These are phyloP conservation scores for Paramecium sonneborni DNA, from an alignment of 73 alveolate species.

Conservation along the genomic window DNA sequence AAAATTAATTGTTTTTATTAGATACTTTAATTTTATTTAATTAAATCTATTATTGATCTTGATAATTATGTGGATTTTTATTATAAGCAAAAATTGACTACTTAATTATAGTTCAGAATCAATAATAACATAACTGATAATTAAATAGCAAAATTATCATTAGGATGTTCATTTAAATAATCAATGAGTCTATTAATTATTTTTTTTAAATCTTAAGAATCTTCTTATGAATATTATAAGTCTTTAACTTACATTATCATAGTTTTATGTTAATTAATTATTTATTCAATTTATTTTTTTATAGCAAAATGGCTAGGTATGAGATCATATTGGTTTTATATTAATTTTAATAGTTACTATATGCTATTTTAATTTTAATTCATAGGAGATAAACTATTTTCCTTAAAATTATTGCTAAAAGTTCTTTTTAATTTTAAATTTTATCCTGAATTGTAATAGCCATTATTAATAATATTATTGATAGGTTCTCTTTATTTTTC, in stretches of 20 bases:
- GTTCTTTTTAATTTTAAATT: background rate
- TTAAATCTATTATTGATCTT: background rate
- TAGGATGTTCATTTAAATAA: background rate
- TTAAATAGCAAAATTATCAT: background rate
- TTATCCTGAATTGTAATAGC: background rate
- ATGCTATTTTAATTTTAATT: background rate
- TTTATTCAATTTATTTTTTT: background rate
- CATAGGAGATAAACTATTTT: background rate
- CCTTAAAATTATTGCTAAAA: background rate
- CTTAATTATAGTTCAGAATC: background rate
- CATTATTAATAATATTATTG: background rate
- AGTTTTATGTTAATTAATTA: background rate
- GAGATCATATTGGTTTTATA: background rate
- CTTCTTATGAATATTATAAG: background rate
- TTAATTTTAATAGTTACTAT: background rate
- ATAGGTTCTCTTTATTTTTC: background rate
- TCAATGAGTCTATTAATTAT: background rate
- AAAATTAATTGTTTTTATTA: background rate
- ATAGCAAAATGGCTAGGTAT: background rate
- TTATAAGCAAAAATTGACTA: background rate
- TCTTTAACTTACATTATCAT: background rate
- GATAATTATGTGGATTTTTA: background rate
- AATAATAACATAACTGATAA: slow-evolving; percentile 3
- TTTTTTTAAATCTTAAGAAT: background rate
- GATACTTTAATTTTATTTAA: background rate